phyloP scores from a whole-genome alignment of 768 basidiomycete species.

The Collybia sp. region DNA sequence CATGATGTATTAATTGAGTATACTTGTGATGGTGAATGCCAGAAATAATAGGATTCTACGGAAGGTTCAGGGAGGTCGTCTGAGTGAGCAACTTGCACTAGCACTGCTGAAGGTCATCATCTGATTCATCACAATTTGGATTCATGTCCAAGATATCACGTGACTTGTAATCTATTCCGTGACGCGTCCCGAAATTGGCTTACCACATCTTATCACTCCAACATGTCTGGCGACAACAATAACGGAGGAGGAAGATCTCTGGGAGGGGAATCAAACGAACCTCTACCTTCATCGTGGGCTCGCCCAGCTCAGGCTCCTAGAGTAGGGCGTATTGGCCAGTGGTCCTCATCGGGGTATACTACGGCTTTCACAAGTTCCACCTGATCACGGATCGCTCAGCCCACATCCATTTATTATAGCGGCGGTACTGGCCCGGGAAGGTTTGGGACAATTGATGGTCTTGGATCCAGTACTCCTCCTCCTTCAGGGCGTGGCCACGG shows the following conservation, averaged over 20 bases:
- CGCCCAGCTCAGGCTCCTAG: constrained; percentile 31
- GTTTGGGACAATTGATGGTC: constrained; percentile 23
- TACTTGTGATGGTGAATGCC: neutral
- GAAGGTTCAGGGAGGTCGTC: too few relatives aligned
- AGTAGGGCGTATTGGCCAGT: constrained; percentile 51
- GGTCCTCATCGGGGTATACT: constrained; percentile 24
- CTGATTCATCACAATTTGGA: too few relatives aligned
- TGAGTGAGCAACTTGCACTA: too few relatives aligned
- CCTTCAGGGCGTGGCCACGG: constrained; percentile 2
- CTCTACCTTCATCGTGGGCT: constrained; percentile 43
- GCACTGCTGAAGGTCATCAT: too few relatives aligned
- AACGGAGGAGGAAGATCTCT: constrained; percentile 38
- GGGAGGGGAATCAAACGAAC: constrained; percentile 42
- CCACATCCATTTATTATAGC: constrained; percentile 3
- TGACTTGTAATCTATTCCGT: too few relatives aligned
- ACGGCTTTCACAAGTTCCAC: neutral
- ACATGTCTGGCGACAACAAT: too few relatives aligned
- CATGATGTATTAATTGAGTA: constrained; percentile 8
- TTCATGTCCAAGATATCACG: too few relatives aligned
- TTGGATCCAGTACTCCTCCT: constrained; percentile 3
- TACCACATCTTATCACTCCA: too few relatives aligned
- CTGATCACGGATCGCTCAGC: neutral
- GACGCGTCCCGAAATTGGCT: too few relatives aligned
- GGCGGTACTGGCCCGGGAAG: constrained; percentile 13
- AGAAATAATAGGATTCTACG: too few relatives aligned